phyloP scores from a whole-genome alignment of 2,329 filamentous ascomycete species.

The Venturia pyrina region DNA sequence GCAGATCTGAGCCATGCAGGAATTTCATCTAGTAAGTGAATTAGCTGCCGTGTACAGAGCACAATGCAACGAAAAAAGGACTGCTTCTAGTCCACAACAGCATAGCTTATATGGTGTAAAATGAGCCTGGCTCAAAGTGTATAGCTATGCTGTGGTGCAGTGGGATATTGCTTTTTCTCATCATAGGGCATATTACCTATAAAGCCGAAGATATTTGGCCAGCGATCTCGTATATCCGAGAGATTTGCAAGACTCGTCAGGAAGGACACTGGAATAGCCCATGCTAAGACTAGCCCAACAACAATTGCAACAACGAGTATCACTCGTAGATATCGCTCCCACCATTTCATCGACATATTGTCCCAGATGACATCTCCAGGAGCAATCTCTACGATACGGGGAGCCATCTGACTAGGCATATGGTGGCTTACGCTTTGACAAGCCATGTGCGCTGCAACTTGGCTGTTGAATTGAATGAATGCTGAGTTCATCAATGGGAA shows the following conservation, averaged over 20 bases:
- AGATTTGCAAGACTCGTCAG: background rate
- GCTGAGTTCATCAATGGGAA: constrained; percentile 93
- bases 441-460: constrained; percentile 96
- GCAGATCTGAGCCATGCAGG: constrained; percentile 53
- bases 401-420: constrained; percentile 85
- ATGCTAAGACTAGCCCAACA: constrained; percentile 69
- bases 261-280: constrained; percentile 66
- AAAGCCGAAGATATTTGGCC: constrained; percentile 43
- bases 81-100: too few species aligned
- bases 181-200: constrained; percentile 63
- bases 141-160: constrained; percentile 42
- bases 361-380: constrained; percentile 92
- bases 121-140: constrained; percentile 13
- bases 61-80: background rate
- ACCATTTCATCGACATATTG: constrained; percentile 94
- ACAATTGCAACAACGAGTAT: constrained; percentile 56
- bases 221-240: background rate
- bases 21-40: constrained; percentile 56
- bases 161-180: constrained; percentile 53
- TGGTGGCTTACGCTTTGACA: constrained; percentile 89
- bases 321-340: constrained; percentile 72
- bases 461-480: constrained; percentile 97
- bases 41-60: constrained; percentile 14
- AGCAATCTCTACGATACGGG: constrained; percentile 84
- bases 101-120: too few species aligned